These are phyloP conservation scores for Phtheirospermum japonicum DNA, from an alignment of 257 asterid genomes.

Conservation along the genomic window DNA sequence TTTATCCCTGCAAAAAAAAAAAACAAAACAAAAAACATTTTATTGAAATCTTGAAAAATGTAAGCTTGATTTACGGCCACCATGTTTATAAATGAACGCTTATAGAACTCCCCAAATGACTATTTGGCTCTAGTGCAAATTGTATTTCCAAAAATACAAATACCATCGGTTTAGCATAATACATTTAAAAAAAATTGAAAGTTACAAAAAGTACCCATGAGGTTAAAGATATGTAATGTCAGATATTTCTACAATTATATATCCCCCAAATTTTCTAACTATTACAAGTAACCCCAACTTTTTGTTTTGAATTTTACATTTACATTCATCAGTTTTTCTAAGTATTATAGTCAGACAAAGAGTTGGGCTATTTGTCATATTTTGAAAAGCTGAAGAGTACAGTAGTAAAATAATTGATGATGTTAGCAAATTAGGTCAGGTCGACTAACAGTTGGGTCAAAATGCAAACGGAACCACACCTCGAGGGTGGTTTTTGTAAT, in stretches of 20 bases:
- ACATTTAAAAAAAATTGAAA: neutral
- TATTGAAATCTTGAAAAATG: neutral
- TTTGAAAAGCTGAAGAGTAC: no score
- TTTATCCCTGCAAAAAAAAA: slow-evolving; percentile 50
- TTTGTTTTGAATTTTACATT: neutral
- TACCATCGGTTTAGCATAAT: neutral
- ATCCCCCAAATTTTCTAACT: no score
- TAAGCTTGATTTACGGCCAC: neutral
- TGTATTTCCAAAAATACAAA: neutral
- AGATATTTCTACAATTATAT: no score
- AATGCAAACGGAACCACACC: neutral
- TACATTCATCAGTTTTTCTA: neutral
- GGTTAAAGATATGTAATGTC: neutral
- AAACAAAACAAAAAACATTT: neutral
- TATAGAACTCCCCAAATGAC: no score
- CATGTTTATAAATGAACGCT: neutral
- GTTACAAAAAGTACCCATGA: neutral
- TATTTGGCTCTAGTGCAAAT: no score
- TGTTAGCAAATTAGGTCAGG: neutral
- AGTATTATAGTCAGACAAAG: neutral
- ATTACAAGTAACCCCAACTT: no score
- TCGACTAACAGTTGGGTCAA: neutral
- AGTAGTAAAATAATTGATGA: neutral
- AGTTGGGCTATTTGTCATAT: neutral
- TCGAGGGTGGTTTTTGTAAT: no score